phyloP scores from a whole-genome alignment of 306 rosid genomes.

The Citrullus amarus region DNA sequence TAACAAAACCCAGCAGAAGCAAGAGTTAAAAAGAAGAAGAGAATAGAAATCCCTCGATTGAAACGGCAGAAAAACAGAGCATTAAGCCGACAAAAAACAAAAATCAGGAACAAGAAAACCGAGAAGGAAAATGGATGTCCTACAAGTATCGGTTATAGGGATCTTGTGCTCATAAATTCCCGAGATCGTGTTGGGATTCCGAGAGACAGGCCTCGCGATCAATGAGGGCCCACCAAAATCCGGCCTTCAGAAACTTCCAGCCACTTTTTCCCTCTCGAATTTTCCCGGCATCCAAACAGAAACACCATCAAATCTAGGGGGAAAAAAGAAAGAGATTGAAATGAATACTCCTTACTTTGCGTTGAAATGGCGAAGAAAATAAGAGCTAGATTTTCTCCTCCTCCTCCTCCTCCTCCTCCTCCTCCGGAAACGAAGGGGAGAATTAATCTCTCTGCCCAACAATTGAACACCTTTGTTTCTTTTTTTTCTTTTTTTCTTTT shows the following conservation, averaged over 20 bases:
- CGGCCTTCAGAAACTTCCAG: slow-evolving; percentile 12
- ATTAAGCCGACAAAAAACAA: background rate
- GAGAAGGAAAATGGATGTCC: slow-evolving; percentile 17
- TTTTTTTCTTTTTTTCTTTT: background rate
- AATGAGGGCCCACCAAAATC: slow-evolving; percentile 33
- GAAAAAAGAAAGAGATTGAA: background rate
- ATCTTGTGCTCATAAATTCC: slow-evolving; percentile 66
- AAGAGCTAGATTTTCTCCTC: slow-evolving; percentile 4
- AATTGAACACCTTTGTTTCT: background rate
- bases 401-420: slow-evolving; percentile 5
- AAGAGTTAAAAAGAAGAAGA: background rate
- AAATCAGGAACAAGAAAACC: background rate
- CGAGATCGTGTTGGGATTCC: slow-evolving; percentile 23
- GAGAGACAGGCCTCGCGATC: slow-evolving; percentile 31
- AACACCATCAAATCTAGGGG: background rate
- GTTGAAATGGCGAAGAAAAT: slow-evolving; percentile 1
- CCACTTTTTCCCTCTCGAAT: slow-evolving; percentile 8
- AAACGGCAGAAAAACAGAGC: background rate
- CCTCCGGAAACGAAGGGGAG: slow-evolving; percentile 4
- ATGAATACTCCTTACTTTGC: background rate
- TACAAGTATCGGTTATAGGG: slow-evolving; percentile 36
- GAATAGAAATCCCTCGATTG: background rate
- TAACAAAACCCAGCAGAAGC: background rate
- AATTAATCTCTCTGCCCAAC: background rate
- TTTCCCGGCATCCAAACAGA: slow-evolving; percentile 25